Evolutionary conservation across 208 protist genomes (phyloP).

Genomic region (Wallacemonas collosoma): DNA sequence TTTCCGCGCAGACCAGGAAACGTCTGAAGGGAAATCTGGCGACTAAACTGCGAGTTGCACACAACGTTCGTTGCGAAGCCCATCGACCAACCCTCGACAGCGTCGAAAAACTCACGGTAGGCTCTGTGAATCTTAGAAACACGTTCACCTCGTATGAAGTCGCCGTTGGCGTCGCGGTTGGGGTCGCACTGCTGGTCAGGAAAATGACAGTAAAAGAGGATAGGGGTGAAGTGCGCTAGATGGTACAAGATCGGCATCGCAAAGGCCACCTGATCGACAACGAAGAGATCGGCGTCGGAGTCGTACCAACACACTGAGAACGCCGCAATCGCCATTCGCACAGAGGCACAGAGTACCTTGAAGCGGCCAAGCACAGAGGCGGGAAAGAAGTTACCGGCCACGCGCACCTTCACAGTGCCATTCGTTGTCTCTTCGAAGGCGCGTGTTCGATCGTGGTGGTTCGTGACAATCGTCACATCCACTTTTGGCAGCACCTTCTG

Average conservation of each 20-base stretch:
- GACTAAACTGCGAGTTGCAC: conserved; percentile 86
- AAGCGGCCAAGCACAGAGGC: conserved; percentile 75
- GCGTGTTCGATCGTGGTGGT: conserved; percentile 88
- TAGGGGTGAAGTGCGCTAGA: conserved; percentile 44
- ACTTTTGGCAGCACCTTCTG: conserved; percentile 62
- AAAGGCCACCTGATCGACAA: conserved; percentile 95
- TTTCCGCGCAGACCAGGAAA: conserved; percentile 52
- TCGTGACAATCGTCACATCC: conserved; percentile 90
- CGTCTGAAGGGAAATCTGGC: conserved; percentile 41
- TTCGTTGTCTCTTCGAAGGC: conserved; percentile 96
- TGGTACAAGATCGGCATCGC: conserved; percentile 83
- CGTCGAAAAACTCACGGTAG: conserved; percentile 92
- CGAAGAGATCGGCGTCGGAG: conserved; percentile 70
- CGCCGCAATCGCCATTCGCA: conserved; percentile 87
- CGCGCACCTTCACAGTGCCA: conserved; percentile 86
- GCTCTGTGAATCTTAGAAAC: conserved; percentile 39
- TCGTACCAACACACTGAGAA: conserved; percentile 42
- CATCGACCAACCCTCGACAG: conserved; percentile 69
- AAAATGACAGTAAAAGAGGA: conserved; percentile 99
- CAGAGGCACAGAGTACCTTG: conserved; percentile 83
- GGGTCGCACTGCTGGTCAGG: conserved; percentile 94
- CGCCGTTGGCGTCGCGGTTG: conserved; percentile 54
- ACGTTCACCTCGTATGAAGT: conserved; percentile 19
- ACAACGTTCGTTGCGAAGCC: conserved; percentile 58
- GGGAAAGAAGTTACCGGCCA: conserved; percentile 89